Conservation (phyloP, 1,284 basidiomycete genomes). For the Cutaneotrichosporon mucoides region DNA sequence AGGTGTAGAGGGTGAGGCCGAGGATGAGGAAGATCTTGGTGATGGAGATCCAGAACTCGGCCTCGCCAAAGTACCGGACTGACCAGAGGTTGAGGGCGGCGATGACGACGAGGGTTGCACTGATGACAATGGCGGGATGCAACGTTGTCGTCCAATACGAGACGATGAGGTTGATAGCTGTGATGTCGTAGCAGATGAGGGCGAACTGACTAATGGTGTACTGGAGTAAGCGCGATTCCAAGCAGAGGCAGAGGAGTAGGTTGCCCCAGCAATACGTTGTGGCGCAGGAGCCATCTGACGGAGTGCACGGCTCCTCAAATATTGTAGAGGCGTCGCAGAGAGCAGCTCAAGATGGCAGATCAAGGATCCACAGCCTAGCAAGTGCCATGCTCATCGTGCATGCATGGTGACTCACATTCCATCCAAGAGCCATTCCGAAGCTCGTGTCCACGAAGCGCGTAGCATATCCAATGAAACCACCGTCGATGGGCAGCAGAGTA, state of each 20-base stretch:
- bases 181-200: slow-evolving; percentile 24
- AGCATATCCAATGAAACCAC: slow-evolving; percentile 24
- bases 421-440: slow-evolving; percentile 23
- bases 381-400: background rate
- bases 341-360: too few relatives aligned
- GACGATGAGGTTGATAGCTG: slow-evolving; percentile 13
- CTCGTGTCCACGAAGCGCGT: slow-evolving; percentile 23
- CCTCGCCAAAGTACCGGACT: slow-evolving; percentile 28
- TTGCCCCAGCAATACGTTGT: too few relatives aligned
- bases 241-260: too few relatives aligned
- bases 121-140: slow-evolving; percentile 32
- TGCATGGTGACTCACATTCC: slow-evolving; percentile 10
- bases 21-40: slow-evolving; percentile 35
- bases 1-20: slow-evolving; percentile 36
- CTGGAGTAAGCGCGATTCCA: background rate
- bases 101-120: slow-evolving; percentile 23
- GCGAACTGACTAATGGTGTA: slow-evolving; percentile 23
- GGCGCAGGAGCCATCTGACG: too few relatives aligned
- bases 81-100: slow-evolving; percentile 26
- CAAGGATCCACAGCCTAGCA: too few relatives aligned
- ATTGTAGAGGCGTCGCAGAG: too few relatives aligned
- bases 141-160: slow-evolving; percentile 28
- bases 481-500: slow-evolving; percentile 24
- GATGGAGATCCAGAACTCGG: slow-evolving; percentile 36
- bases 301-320: too few relatives aligned